A percentile compares a stretch with the other conserved stretches of the same genome.
These are phyloP conservation scores for Mortierella sp. DNA, from an alignment of 371 early-diverging fungal genomes.

Conservation along the genomic window DNA sequence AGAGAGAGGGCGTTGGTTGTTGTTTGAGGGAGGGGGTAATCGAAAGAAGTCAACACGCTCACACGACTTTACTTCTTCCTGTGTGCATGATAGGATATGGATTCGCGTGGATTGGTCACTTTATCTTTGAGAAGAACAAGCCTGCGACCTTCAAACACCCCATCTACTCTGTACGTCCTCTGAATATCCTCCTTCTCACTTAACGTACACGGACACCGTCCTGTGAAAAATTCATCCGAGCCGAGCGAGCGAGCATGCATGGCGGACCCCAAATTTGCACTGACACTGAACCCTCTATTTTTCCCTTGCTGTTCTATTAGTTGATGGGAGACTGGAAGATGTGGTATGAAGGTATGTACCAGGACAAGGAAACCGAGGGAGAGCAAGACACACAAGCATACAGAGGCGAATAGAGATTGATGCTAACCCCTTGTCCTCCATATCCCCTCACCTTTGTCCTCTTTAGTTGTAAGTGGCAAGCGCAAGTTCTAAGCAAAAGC, in stretches of 20 bases:
- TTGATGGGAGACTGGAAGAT: conserved; percentile 73
- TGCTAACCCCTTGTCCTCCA: not conserved
- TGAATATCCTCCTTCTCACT: not conserved
- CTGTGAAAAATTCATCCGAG: not conserved
- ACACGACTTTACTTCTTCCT: not conserved
- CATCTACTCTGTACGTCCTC: conserved; percentile 47
- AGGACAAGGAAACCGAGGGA: not conserved
- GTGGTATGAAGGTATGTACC: conserved; percentile 66
- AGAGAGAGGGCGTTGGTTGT: not conserved
- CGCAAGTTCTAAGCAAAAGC: conserved; percentile 22
- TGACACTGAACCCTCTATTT: not conserved
- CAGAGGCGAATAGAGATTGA: not conserved
- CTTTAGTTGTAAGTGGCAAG: conserved; percentile 19
- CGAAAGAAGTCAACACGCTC: not conserved
- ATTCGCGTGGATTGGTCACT: conserved; percentile 82
- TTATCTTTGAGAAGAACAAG: conserved; percentile 74
- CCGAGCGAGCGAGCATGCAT: not conserved
- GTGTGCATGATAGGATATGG: conserved; percentile 62
- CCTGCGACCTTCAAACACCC: conserved; percentile 84
- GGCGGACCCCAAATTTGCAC: not conserved
- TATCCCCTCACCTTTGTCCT: not conserved
- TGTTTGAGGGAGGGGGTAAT: not conserved
- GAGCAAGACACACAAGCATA: not conserved
- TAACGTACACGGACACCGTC: not conserved
- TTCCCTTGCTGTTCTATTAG: not conserved